Evolutionary conservation across 768 basidiomycete species (phyloP), one percentile per base, ranked within the genome.

Genomic region (Collybia sp.): DNA sequence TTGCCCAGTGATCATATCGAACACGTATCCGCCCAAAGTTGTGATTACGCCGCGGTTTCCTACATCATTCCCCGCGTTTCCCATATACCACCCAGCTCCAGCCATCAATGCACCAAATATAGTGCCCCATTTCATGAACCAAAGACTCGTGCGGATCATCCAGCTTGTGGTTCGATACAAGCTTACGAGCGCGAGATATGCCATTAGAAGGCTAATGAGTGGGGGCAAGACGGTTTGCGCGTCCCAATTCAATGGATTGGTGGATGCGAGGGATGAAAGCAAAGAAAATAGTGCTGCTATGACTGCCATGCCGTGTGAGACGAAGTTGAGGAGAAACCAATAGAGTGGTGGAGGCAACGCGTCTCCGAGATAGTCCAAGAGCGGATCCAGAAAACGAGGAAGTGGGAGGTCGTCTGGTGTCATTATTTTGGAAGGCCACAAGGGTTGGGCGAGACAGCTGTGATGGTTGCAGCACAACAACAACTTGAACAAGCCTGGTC

Each of bases 161-260:
- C 85, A 90, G 17, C 73, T 75, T 11, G 88, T 83, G 4, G 89
- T 90, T 49, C 86, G 83, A 65, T 89, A 89, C 43, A 89, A 63
- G 59, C 81, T 87, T 35, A 82, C 50, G n/a, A 92, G 70, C 3
- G 86, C 85, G 49, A 89, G 72, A 63, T 91, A 92, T 15, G 86
- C 82, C 4, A 76, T 73, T 43, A 90, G 62, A 25, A 91, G 62
- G 48, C 78, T 83, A 57, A 92, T 78, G 57, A 90, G 64, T 0
- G 88, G 88, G 6, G 88, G 87, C 15, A 91, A 57, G 40, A 89
- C 58, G 20, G 73, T 75, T 59, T 89, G 82, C 5, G 72, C 68
- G 54, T 85, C 76, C 85, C 84, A 88, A 51, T 78, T 70, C 53
- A 70, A 66, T 30, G 81, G 82, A 48, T 71, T 67, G 40, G 74